These are phyloP conservation scores for Trypanosoma lewisi DNA, from an alignment of 208 protist species.

Conservation along the genomic window DNA sequence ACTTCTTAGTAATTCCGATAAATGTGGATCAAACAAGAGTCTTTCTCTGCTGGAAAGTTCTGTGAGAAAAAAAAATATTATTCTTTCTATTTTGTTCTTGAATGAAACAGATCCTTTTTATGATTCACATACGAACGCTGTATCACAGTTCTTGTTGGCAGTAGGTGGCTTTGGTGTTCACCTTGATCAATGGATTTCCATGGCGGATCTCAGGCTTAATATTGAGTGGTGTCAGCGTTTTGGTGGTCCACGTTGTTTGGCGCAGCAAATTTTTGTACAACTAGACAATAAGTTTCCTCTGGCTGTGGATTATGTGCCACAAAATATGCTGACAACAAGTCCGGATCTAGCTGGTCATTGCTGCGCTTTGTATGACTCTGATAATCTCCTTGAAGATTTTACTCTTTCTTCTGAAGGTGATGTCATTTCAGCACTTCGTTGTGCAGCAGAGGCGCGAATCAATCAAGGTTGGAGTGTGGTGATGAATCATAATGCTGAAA, in stretches of 20 bases:
- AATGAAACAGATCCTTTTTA: constrained; percentile 23
- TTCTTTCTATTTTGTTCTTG: constrained; percentile 67
- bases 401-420: constrained; percentile 2
- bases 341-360: constrained; percentile 20
- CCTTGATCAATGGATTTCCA: constrained; percentile 80
- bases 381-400: constrained; percentile 31
- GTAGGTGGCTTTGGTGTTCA: constrained; percentile 79
- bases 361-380: constrained; percentile 48
- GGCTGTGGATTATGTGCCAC: constrained; percentile 16
- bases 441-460: constrained; percentile 62
- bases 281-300: constrained; percentile 79
- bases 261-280: constrained; percentile 88
- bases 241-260: constrained; percentile 74
- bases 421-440: constrained; percentile 32
- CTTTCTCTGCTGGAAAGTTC: constrained; percentile 64
- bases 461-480: constrained; percentile 86
- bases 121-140: constrained; percentile 56
- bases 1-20: constrained; percentile 58
- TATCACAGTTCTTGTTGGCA: constrained; percentile 68
- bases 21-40: constrained; percentile 38
- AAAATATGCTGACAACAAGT: constrained; percentile 34
- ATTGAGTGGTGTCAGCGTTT: constrained; percentile 80
- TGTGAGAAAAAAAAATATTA: constrained; percentile 83
- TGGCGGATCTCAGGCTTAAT: constrained; percentile 61
- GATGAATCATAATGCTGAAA: constrained; percentile 57